Evolutionary conservation across 805 yeast species (phyloP).

Genomic region (Schizosaccharomyces osmophilus): DNA sequence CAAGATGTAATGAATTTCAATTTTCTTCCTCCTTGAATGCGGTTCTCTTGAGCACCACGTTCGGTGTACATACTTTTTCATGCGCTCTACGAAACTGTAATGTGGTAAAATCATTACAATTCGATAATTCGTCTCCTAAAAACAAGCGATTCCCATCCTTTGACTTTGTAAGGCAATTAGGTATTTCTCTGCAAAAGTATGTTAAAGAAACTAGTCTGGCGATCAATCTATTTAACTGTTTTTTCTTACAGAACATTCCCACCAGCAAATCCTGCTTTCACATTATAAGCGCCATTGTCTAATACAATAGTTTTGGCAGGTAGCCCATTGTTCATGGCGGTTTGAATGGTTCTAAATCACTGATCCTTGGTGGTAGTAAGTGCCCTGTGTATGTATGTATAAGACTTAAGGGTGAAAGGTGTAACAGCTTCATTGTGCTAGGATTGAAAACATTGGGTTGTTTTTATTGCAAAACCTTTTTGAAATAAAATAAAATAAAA

Average conservation of each 20-base stretch:
- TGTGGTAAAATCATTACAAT: conserved; percentile 50
- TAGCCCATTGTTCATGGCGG: background rate
- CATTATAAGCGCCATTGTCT: conserved; percentile 74
- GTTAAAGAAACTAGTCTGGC: background rate
- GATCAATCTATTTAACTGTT: background rate
- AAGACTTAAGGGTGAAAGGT: too few species aligned
- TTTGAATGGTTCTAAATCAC: too few species aligned
- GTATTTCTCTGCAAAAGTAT: conserved; percentile 24
- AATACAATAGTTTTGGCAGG: conserved; percentile 17
- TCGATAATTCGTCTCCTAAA: conserved; percentile 40
- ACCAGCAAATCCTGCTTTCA: conserved; percentile 36
- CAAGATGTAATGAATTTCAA: background rate
- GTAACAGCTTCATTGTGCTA: too few species aligned
- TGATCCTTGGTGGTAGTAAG: too few species aligned
- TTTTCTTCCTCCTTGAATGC: background rate
- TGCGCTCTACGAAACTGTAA: conserved; percentile 55
- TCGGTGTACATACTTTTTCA: conserved; percentile 22
- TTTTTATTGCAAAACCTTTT: too few species aligned
- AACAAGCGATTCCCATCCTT: conserved; percentile 41
- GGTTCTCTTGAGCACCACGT: too few species aligned
- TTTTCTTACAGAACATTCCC: conserved; percentile 11
- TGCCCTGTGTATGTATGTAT: too few species aligned
- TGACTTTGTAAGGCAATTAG: conserved; percentile 51
- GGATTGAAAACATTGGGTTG: too few species aligned
- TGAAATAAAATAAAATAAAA: too few species aligned